Base-by-base conservation (phyloP, 2,329 filamentous ascomycete genomes). In the Stylonectria norvegica region DNA sequence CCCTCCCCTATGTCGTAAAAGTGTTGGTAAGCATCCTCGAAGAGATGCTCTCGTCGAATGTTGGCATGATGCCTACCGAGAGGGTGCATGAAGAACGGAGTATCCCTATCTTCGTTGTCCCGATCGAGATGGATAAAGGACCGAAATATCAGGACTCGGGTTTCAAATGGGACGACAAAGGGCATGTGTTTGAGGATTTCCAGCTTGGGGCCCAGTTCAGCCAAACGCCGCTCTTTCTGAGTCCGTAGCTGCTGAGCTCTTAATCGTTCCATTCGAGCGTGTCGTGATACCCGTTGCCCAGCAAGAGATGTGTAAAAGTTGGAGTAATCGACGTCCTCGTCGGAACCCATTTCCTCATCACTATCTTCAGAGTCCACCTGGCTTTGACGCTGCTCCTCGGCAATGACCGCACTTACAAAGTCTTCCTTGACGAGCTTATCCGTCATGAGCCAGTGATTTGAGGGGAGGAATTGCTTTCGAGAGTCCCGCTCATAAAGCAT, bases 171-270 rank as follows among this genome's bases (percentile, higher is more conserved):
- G 31, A 98, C 93, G 51, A 91, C 86, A 61, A 97, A 98, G 0
- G 93, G 93, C 83, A 98, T 94, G 57, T 97, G 94, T 52, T 93
- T 85, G 36, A 98, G 67, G 5, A 98, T 86, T 58, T 96, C 90
- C 8, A 96, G 71, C 52, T 91, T 84, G 1, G 93, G 91, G 1
- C 86, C 88, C 45, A 95, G 81, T 11, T 85, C 78, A 34, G 90
- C 86, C 17, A 94, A 68, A 45, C 86, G 78, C 49, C 86, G 81
- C 51, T 83, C 81, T 25, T 83, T 75, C 30, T 82, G 81, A 5
- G 77, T 74, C 56, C 81, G 81, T 48, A 81, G 77, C 55, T 88
- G 81, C 49, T 81, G 77, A 27, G 73, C 71, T 49, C 78, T 78
- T 31, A 85, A 63, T 39, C 72, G 70, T 57, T 90, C 85, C 15